These are phyloP conservation scores for Kwoniella sp. DNA, from an alignment of 768 basidiomycete species.

Conservation along the genomic window DNA sequence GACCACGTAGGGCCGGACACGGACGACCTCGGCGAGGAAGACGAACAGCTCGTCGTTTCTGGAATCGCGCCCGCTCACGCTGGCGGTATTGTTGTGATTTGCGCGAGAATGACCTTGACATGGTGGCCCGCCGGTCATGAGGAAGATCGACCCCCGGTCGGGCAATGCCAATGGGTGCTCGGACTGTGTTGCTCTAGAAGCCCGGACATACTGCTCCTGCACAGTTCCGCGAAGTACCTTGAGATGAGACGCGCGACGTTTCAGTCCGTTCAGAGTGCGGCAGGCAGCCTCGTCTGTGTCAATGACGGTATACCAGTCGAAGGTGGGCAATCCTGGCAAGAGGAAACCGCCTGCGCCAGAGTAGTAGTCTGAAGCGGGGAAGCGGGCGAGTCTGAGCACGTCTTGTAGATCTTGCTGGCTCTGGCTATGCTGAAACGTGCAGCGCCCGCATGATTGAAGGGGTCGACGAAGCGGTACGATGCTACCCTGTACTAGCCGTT, in stretches of 20 bases:
- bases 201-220: too few relatives aligned
- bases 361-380: constrained; percentile 26
- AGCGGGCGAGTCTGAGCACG: not conserved
- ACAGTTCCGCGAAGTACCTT: not conserved
- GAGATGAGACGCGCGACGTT: not conserved
- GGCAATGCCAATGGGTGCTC: not conserved
- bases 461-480: not conserved
- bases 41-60: constrained; percentile 26
- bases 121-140: constrained; percentile 24
- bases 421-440: not conserved
- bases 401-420: constrained; percentile 1
- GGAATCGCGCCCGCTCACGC: constrained; percentile 4
- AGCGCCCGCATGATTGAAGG: not conserved
- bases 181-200: too few relatives aligned
- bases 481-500: not conserved
- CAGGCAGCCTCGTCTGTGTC: constrained; percentile 18
- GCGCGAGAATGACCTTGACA: constrained; percentile 36
- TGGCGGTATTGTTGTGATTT: constrained; percentile 9
- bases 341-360: constrained; percentile 31
- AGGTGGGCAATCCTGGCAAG: constrained; percentile 10
- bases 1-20: constrained; percentile 18
- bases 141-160: constrained; percentile 3
- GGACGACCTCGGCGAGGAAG: constrained; percentile 14
- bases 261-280: constrained; percentile 13
- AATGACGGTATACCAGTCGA: constrained; percentile 9